A percentile compares a stretch with the other conserved stretches of the same genome.
Conservation (phyloP, 1,284 basidiomycete genomes). For the Sporisorium sorghi region DNA sequence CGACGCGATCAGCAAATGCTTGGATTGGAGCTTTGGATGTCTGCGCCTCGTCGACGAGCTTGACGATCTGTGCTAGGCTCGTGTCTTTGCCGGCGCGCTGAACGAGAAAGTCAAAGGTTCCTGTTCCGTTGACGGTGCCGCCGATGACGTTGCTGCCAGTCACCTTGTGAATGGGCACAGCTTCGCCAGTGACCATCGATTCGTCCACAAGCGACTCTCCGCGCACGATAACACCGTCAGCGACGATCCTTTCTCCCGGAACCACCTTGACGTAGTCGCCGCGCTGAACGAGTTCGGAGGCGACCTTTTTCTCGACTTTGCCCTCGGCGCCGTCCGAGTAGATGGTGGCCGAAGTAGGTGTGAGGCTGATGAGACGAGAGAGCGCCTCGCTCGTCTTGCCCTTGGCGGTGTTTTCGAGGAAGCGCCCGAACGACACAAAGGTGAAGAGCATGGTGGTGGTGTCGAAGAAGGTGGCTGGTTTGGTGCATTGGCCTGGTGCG, state of each 20-base stretch:
- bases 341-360: slow-evolving; percentile 93
- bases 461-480: slow-evolving; percentile 94
- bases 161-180: slow-evolving; percentile 87
- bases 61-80: slow-evolving; percentile 93
- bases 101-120: slow-evolving; percentile 94
- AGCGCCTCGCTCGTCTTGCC: slow-evolving; percentile 96
- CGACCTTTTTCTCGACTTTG: slow-evolving; percentile 86
- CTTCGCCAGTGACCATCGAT: slow-evolving; percentile 96
- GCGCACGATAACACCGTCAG: slow-evolving; percentile 88
- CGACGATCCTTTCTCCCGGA: slow-evolving; percentile 95
- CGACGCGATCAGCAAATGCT: slow-evolving; percentile 92
- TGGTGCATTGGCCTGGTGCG: slow-evolving; percentile 73
- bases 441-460: slow-evolving; percentile 98
- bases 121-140: slow-evolving; percentile 94
- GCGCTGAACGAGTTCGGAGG: slow-evolving; percentile 93
- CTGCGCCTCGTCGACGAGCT: slow-evolving; percentile 96
- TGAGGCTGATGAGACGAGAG: slow-evolving; percentile 92
- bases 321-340: slow-evolving; percentile 76
- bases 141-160: slow-evolving; percentile 88
- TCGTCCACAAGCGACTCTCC: slow-evolving; percentile 93
- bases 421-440: slow-evolving; percentile 94
- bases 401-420: slow-evolving; percentile 95
- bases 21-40: slow-evolving; percentile 98
- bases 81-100: slow-evolving; percentile 96
- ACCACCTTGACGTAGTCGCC: slow-evolving; percentile 93